A percentile compares a stretch with the other conserved stretches of the same genome.
phyloP scores from a whole-genome alignment of 2,329 filamentous ascomycete species.

The Aspergillus sclerotialis region DNA sequence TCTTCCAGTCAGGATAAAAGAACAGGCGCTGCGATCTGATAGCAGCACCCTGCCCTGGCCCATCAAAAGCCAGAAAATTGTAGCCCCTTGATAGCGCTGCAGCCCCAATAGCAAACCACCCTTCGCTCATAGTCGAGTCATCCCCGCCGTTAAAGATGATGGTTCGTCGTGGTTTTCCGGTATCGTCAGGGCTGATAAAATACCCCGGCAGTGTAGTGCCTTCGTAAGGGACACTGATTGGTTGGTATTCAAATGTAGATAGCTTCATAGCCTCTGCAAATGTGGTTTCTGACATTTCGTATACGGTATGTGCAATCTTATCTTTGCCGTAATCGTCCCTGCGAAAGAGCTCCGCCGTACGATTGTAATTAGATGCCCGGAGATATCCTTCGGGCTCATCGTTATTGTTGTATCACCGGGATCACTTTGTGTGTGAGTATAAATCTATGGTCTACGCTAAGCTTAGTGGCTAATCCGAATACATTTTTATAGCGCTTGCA shows the following conservation, averaged over 20 bases:
- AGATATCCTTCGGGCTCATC: no score
- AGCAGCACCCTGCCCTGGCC: constrained; percentile 24
- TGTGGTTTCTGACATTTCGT: no score
- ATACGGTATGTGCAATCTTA: no score
- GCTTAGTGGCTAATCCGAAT: no score
- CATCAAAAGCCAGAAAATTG: constrained; percentile 26
- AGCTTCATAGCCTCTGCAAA: not conserved
- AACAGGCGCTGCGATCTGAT: constrained; percentile 16
- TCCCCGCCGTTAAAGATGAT: constrained; percentile 19
- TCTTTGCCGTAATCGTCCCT: no score
- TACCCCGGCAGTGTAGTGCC: constrained; percentile 9
- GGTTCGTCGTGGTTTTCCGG: constrained; percentile 4
- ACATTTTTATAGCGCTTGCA: constrained; percentile 78
- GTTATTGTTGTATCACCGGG: no score
- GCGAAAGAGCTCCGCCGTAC: no score
- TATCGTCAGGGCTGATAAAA: not conserved
- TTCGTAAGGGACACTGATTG: constrained; percentile 12
- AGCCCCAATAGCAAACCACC: constrained; percentile 17
- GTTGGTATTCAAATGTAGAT: constrained; percentile 5
- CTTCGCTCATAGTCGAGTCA: constrained; percentile 24
- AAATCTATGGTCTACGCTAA: no score
- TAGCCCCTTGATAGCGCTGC: constrained; percentile 22
- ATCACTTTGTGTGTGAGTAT: no score
- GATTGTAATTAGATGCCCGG: no score
- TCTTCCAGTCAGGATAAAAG: constrained; percentile 26